A percentile compares a stretch with the other conserved stretches of the same genome.
Conservation (phyloP, 1,139 yeast species). For the Yamadazyma blattariae region DNA sequence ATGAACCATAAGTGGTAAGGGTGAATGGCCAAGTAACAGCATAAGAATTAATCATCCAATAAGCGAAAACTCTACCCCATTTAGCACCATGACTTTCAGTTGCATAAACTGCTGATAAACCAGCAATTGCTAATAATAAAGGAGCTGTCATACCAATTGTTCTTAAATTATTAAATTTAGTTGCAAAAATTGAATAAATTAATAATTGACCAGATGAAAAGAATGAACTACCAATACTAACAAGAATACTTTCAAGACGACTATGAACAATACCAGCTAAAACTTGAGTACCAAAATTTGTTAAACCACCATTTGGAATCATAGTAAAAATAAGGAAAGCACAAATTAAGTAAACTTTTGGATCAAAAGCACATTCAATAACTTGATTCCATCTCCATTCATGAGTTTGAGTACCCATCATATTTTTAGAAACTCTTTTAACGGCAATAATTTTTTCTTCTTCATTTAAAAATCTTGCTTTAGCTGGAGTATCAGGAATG, state of each 20-base stretch:
- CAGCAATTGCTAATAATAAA: conserved; percentile 10
- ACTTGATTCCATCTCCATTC: conserved; percentile 41
- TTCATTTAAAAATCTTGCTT: conserved; percentile 21
- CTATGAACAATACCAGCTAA: conserved; percentile 8
- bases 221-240: conserved; percentile 10
- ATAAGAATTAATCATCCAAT: conserved; percentile 29
- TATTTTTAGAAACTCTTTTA: conserved; percentile 12
- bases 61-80: conserved; percentile 23
- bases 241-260: conserved; percentile 7
- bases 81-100: conserved; percentile 16
- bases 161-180: conserved; percentile 9
- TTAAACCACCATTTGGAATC: conserved; percentile 39
- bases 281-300: conserved; percentile 27
- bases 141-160: conserved; percentile 11
- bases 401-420: conserved; percentile 42
- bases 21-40: conserved; percentile 29
- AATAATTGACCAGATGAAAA: conserved; percentile 11
- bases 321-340: conserved; percentile 35
- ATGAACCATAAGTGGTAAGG: conserved; percentile 23
- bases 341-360: conserved; percentile 43
- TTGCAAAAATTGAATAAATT: conserved; percentile 8
- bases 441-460: conserved; percentile 12
- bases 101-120: conserved; percentile 18
- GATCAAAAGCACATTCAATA: conserved; percentile 43
- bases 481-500: conserved; percentile 14